Evolutionary conservation across 345 rosid genomes (phyloP), one percentile per base, ranked within the genome.

Genomic region (Adansonia digitata): DNA sequence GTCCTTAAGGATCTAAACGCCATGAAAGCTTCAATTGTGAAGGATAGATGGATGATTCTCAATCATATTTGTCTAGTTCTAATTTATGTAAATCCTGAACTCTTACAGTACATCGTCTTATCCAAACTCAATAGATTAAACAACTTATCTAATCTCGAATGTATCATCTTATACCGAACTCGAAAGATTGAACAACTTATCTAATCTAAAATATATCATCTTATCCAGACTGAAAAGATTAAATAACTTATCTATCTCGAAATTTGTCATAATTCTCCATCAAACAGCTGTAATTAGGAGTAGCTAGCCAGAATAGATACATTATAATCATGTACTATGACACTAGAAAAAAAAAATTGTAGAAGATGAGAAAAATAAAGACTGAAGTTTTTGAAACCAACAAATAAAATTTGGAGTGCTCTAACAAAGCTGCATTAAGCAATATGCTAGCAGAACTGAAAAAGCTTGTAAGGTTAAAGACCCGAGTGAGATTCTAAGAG

Each of bases 401-500:
- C 17, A 49, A 46, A 27, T 45, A 20, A 31, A 61, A 39, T 49
- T 69, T 48, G 48, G 57, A 69, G 26, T 29, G 29, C 52, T 43
- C 5, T 66, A 66, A 45, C 39, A 59, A n/a, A 79, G 73, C 56
- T 48, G 69, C 69, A 56, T 24, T 12, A 72, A 77, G 75, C 77
- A 81, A 61, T 11, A 78, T 26, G 75, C 70, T 57, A 48, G 78
- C n/a, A 52, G 65, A 13, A 71, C 65, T 0, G 68, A 10, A 65
- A 66, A 77, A 56, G 53, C 24, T 4, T 9, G 70, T 75, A 3
- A 78, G 29, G 10, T 56, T 11, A 57, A 20, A 40, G 42, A 62
- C 42, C 62, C 65, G 37, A 42, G 57, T n/a, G 75, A 69, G 62
- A 7, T 53, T 42, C 20, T 67, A 14, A 81, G 78, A 17, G 86